Evolutionary conservation across 192 early-diverging fungal species (phyloP).

Genomic region (Gonapodya sp.): DNA sequence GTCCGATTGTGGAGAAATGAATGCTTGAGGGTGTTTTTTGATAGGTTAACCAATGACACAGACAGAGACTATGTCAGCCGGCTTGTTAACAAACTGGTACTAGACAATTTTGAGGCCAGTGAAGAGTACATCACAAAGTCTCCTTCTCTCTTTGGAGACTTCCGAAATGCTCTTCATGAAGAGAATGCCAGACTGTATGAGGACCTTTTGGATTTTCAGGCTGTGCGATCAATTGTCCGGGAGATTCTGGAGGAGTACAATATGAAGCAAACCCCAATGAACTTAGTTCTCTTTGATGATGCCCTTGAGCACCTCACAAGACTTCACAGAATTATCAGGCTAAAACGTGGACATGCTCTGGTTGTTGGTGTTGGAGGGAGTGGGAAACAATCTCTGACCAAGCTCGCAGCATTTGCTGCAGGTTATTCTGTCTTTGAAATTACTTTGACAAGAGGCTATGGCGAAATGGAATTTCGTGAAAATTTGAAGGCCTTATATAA

Average conservation of each 20-base stretch:
- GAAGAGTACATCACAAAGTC: constrained; percentile 21
- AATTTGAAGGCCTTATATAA: constrained; percentile 59
- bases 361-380: constrained; percentile 56
- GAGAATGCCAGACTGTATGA: constrained; percentile 51
- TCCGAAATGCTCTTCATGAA: constrained; percentile 45
- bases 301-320: constrained; percentile 51
- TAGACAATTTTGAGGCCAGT: constrained; percentile 47
- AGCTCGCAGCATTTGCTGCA: constrained; percentile 51
- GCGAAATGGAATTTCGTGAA: constrained; percentile 47
- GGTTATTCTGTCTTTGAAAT: constrained; percentile 54
- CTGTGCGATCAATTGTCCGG: constrained; percentile 36
- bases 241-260: constrained; percentile 44
- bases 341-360: constrained; percentile 43
- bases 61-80: constrained; percentile 53
- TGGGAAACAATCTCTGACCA: constrained; percentile 55
- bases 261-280: constrained; percentile 54
- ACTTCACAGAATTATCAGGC: constrained; percentile 52
- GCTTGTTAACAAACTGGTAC: constrained; percentile 29
- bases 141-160: constrained; percentile 43
- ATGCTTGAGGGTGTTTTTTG: constrained; percentile 46
- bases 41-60: constrained; percentile 45
- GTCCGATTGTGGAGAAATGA: constrained; percentile 51
- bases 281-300: constrained; percentile 55
- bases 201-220: constrained; percentile 43
- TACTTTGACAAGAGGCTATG: constrained; percentile 50